phyloP scores from a whole-genome alignment of 495 filamentous ascomycete species.

The Talaromyces proteolyticus region DNA sequence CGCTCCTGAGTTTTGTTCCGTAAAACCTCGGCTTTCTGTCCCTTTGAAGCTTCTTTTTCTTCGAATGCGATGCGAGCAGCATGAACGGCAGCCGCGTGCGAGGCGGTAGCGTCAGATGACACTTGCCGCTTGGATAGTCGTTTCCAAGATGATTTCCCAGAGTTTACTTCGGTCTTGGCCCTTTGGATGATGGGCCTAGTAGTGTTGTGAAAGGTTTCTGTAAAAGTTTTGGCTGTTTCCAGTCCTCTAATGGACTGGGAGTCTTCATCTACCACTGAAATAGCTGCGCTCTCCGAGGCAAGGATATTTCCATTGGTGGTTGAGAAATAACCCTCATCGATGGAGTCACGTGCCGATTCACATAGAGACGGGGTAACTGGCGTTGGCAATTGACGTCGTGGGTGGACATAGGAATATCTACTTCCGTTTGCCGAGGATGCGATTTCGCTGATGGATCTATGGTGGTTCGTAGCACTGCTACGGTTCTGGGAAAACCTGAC shows the following conservation, averaged over 20 bases:
- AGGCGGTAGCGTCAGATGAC: slow-evolving; percentile 31
- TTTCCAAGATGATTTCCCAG: neutral
- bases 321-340: slow-evolving; percentile 34
- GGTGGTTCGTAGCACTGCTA: slow-evolving; percentile 20
- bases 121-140: neutral
- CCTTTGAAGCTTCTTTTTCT: slow-evolving; percentile 55
- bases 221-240: neutral
- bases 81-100: slow-evolving; percentile 36
- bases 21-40: slow-evolving; percentile 47
- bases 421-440: slow-evolving; percentile 44
- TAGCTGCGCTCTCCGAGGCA: neutral
- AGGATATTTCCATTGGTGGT: slow-evolving; percentile 1
- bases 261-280: slow-evolving; percentile 2
- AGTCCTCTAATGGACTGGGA: neutral
- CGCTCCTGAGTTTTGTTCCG: slow-evolving; percentile 30
- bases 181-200: neutral
- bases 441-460: slow-evolving; percentile 49
- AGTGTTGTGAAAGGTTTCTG: neutral
- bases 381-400: slow-evolving; percentile 53
- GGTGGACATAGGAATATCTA: slow-evolving; percentile 50
- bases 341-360: slow-evolving; percentile 45
- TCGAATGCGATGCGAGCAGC: slow-evolving; percentile 51
- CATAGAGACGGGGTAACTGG: slow-evolving; percentile 49
- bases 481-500: slow-evolving; percentile 15
- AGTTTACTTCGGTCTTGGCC: neutral